These are phyloP conservation scores for Pilobolus umbonatus DNA, from an alignment of 192 early-diverging fungal genomes.

Conservation along the genomic window DNA sequence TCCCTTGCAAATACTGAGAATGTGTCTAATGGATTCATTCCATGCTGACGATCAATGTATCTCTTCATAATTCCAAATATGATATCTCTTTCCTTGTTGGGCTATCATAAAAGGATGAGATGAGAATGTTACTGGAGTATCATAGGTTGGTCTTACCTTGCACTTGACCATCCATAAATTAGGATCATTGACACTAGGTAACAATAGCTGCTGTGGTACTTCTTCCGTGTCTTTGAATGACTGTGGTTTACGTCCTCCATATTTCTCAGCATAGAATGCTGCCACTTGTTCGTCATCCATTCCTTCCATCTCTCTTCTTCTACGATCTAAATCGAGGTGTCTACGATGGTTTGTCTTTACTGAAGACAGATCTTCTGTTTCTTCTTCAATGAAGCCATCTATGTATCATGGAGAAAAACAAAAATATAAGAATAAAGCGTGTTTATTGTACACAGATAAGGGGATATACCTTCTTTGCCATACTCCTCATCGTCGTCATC, in stretches of 20 bases:
- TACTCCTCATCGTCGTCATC: slow-evolving; percentile 67
- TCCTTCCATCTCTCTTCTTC: slow-evolving; percentile 62
- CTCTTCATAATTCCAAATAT: slow-evolving; percentile 74
- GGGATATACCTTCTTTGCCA: slow-evolving; percentile 41
- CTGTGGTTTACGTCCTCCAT: slow-evolving; percentile 56
- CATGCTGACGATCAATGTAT: slow-evolving; percentile 62
- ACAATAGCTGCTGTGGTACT: slow-evolving; percentile 72
- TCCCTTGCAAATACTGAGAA: slow-evolving; percentile 81
- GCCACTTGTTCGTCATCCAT: slow-evolving; percentile 84
- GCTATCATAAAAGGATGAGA: slow-evolving; percentile 34
- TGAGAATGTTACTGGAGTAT: background rate
- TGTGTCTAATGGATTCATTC: slow-evolving; percentile 62
- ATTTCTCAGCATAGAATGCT: slow-evolving; percentile 62
- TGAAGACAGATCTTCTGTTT: slow-evolving; percentile 49
- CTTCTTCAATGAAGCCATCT: slow-evolving; percentile 74
- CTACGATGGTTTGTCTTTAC: slow-evolving; percentile 55
- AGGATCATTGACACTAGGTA: slow-evolving; percentile 84
- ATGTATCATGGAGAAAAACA: background rate
- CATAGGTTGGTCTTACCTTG: slow-evolving; percentile 39
- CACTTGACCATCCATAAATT: slow-evolving; percentile 89
- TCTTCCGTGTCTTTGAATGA: slow-evolving; percentile 47
- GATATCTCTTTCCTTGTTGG: slow-evolving; percentile 86
- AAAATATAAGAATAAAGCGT: slow-evolving; percentile 35
- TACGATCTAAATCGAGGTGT: slow-evolving; percentile 68
- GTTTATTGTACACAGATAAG: background rate